Evolutionary conservation across 2,329 filamentous ascomycete genomes (phyloP), one percentile per base, ranked within the genome.

Genomic region (Alternaria metachromatica): DNA sequence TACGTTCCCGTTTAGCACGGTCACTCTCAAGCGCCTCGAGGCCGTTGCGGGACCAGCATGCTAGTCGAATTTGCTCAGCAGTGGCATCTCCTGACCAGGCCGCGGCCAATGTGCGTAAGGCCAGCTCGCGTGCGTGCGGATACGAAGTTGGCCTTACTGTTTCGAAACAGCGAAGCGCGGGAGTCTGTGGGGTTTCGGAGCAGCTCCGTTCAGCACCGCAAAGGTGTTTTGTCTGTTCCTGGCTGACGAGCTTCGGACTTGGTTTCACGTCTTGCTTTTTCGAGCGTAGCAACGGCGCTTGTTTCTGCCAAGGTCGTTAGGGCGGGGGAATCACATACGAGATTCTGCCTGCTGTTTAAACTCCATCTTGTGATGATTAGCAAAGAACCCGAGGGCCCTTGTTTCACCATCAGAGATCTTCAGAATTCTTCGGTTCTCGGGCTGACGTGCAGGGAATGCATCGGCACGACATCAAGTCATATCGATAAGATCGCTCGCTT

Each of bases 151-250:
- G 62, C 33, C 56, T 60, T 18, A 59, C 30, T 65, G 73, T 76
- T 76, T 76, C 68, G 70, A 75, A 76, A 75, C 72, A 64, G 63
- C 65, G 63, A 70, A 62, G 66, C 65, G 64, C 60, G 67, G 61
- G 65, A 64, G 62, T 55, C 28, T 55, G 62, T 67, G 51, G 63
- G 62, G 67, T 64, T 30, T 67, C 62, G 59, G 64, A 44, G 46
- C 50, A 64, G 54, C 49, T 51, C 60, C 54, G 66, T 59, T 58
- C 58, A 64, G 57, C 59, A 53, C 48, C 26, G 63, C 44, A 51
- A 51, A 60, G 58, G 58, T 68, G 63, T 66, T 74, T 66, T 58
- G 57, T 58, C 64, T 64, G 58, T 59, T 63, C 64, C 45, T 70
- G 69, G 69, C 67, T 68, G 56, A 23, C 48, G 57, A 61, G 53